Conservation (phyloP, 1,284 basidiomycete species). For the Pseudozyma tsukubaensis region DNA sequence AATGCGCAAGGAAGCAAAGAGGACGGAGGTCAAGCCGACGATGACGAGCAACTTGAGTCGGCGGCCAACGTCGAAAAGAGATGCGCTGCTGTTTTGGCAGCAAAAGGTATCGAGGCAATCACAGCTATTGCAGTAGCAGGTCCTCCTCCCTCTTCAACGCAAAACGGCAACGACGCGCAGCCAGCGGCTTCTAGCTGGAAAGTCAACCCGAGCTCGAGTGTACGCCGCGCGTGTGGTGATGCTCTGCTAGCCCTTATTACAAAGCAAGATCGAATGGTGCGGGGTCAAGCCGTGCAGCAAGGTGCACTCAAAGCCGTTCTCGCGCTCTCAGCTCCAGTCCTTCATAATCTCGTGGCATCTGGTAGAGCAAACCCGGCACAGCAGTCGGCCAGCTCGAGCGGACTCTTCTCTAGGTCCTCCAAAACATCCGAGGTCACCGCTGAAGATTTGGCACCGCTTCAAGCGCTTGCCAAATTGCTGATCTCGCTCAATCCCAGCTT, state of each 20-base stretch:
- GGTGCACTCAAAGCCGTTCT: slow-evolving; percentile 83
- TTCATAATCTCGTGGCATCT: slow-evolving; percentile 10
- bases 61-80: slow-evolving; percentile 23
- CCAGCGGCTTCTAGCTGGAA: slow-evolving; percentile 7
- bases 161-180: not conserved
- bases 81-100: slow-evolving; percentile 46
- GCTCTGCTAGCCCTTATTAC: slow-evolving; percentile 44
- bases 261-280: slow-evolving; percentile 76
- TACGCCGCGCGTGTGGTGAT: slow-evolving; percentile 25
- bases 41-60: slow-evolving; percentile 31
- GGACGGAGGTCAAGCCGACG: slow-evolving; percentile 15
- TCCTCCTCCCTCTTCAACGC: slow-evolving; percentile 9
- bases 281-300: slow-evolving; percentile 82
- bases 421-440: slow-evolving; percentile 28
- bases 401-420: slow-evolving; percentile 15
- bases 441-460: slow-evolving; percentile 78
- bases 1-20: slow-evolving; percentile 34
- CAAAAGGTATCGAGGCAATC: slow-evolving; percentile 48
- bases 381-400: not conserved
- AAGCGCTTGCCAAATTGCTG: slow-evolving; percentile 89
- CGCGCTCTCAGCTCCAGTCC: slow-evolving; percentile 70
- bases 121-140: slow-evolving; percentile 32
- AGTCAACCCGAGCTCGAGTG: slow-evolving; percentile 32
- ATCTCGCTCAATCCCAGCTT: slow-evolving; percentile 90
- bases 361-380: not conserved